Evolutionary conservation across 306 rosid genomes (phyloP).

Genomic region (Canavalia ensiformis): DNA sequence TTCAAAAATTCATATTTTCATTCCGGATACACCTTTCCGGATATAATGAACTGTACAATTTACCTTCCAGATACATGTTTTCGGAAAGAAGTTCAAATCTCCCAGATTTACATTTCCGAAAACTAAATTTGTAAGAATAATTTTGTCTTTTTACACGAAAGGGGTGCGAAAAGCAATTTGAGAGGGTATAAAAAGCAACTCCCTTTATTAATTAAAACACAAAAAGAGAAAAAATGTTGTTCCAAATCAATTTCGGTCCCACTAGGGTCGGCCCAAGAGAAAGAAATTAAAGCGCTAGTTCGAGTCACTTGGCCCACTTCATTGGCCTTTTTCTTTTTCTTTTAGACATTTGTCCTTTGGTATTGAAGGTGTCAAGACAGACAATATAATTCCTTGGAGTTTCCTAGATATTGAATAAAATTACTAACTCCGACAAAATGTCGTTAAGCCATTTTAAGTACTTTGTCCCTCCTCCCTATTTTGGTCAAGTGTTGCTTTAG

Average conservation of each 20-base stretch:
- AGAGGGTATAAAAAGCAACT: too few relatives aligned
- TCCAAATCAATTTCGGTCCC: constrained; percentile 35
- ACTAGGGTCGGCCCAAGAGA: constrained; percentile 33
- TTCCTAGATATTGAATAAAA: constrained; percentile 7
- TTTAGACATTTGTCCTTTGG: constrained; percentile 17
- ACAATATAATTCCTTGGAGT: not conserved
- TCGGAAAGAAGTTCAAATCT: too few relatives aligned
- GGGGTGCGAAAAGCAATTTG: too few relatives aligned
- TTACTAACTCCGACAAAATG: constrained; percentile 20
- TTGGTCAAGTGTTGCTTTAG: constrained; percentile 13
- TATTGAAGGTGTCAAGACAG: constrained; percentile 7
- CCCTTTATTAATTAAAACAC: constrained; percentile 1
- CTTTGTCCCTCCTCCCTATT: not conserved
- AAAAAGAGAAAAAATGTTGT: constrained; percentile 1
- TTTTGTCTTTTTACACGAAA: too few relatives aligned
- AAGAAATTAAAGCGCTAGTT: constrained; percentile 34
- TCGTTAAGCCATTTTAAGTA: not conserved
- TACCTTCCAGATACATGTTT: too few relatives aligned
- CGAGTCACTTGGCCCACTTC: constrained; percentile 36
- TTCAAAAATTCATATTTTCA: too few relatives aligned
- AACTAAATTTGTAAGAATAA: too few relatives aligned
- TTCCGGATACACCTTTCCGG: too few relatives aligned
- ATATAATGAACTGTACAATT: too few relatives aligned
- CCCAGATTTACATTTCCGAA: too few relatives aligned
- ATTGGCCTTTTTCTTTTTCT: constrained; percentile 45